Base-by-base conservation (phyloP, 805 yeast species). In the Nakazawaea peltata region DNA sequence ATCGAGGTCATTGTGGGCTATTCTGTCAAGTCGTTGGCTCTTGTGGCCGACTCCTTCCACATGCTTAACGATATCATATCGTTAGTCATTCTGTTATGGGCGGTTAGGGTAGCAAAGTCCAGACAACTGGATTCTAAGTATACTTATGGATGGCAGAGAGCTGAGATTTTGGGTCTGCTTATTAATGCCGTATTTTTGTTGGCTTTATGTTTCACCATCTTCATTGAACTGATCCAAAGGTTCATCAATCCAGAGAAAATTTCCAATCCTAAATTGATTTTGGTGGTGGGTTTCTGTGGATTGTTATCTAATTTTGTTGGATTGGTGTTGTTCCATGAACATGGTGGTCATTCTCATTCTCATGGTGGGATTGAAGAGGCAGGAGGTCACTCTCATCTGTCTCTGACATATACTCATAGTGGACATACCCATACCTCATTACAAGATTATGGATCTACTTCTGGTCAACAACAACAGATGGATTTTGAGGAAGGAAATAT, bases 111-210 rank as follows among this genome's bases (percentile, higher is more conserved):
- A 10, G 87, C 96, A 35, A 81, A 81, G 47, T 75, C 74, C 26
- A 73, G 77, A 49, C 75, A 77, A 19, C 92, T 95, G 1, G 92
- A 86, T 54, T 80, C 92, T 3, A 79, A 78, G 39, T 90, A 84
- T 61, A 92, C 97, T 2, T 90, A 92, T 50, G 98, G 98, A 13
- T 86, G 97, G 95, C 94, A 90, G 57, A 71, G 98, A 46, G 97
- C 97, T 4, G 98, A 90, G 58, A 88, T 90, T 35, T 67, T 90
- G 41, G 98, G 98, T 38, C 98, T 97, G 7, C 68, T 90, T 41
- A 74, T 90, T 45, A 90, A 90, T 53, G 96, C 96, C 3, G 96
- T 92, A 8, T 92, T 92, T 49, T 58, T 90, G 44, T 66, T 92
- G 44, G 97, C 97, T 1, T 69, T 90, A 43, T 90, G 98, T 54